Evolutionary conservation across 305 asterid species (phyloP).

Genomic region (Fraxinus ornus): DNA sequence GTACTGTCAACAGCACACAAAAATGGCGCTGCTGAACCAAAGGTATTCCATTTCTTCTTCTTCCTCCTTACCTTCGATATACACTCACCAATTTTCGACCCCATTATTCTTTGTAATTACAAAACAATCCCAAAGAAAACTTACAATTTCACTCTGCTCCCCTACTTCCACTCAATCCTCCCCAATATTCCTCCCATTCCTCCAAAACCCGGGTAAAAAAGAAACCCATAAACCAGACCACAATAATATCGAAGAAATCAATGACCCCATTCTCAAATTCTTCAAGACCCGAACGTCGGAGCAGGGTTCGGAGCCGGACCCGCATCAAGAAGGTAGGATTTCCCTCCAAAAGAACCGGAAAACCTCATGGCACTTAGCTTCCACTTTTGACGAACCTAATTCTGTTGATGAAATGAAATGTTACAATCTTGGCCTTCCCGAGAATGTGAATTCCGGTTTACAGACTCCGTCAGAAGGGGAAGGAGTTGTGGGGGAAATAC

Average conservation of each 20-base stretch:
- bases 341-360: conserved; percentile 63
- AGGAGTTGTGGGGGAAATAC: conserved; percentile 56
- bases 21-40: neutral
- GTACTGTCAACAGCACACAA: neutral
- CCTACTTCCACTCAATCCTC: conserved; percentile 38
- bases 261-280: conserved; percentile 74
- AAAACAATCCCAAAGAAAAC: conserved; percentile 23
- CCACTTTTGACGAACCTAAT: conserved; percentile 29
- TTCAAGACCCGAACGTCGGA: conserved; percentile 45
- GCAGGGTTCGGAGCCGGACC: conserved; percentile 49
- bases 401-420: conserved; percentile 16
- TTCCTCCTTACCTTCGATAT: conserved; percentile 17
- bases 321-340: conserved; percentile 52
- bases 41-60: conserved; percentile 16
- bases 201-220: conserved; percentile 46
- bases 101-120: conserved; percentile 30
- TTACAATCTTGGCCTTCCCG: conserved; percentile 1
- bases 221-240: conserved; percentile 21
- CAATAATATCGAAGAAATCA: conserved; percentile 24
- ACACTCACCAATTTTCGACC: conserved; percentile 13
- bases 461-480: conserved; percentile 27
- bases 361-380: conserved; percentile 73
- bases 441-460: conserved; percentile 8
- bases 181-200: conserved; percentile 71
- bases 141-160: conserved; percentile 23